A percentile compares a stretch with the other conserved stretches of the same genome.
Evolutionary conservation across 345 rosid species (phyloP).

Genomic region (Acer negundo): DNA sequence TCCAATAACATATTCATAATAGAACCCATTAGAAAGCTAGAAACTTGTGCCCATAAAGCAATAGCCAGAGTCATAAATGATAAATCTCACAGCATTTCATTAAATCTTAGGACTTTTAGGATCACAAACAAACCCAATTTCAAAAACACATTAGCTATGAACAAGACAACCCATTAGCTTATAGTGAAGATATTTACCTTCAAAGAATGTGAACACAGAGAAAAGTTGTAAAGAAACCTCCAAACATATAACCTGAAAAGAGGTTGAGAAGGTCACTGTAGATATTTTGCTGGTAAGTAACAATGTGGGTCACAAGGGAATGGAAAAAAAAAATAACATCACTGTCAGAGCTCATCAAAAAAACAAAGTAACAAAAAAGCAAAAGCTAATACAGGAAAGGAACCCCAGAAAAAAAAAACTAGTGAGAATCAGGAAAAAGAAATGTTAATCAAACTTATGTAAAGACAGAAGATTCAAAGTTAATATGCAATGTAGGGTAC

Average conservation of each 20-base stretch:
- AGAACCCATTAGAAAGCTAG: not conserved
- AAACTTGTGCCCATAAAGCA: not conserved
- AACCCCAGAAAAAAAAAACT: conserved; percentile 4
- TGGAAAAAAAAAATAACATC: conserved; percentile 15
- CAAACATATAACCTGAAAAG: conserved; percentile 24
- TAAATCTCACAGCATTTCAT: conserved; percentile 9
- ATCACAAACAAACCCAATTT: not conserved
- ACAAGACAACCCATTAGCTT: conserved; percentile 25
- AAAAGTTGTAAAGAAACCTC: conserved; percentile 28
- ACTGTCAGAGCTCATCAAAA: conserved; percentile 27
- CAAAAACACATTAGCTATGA: conserved; percentile 4
- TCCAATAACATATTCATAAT: conserved; percentile 1
- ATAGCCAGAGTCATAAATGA: conserved; percentile 9
- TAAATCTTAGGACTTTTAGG: conserved; percentile 6
- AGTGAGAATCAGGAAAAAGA: conserved; percentile 14
- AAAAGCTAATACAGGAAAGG: conserved; percentile 24
- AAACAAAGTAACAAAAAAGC: conserved; percentile 2
- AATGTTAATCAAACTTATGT: not conserved
- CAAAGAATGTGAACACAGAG: conserved; percentile 28
- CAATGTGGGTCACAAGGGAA: conserved; percentile 24
- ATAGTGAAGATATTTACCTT: conserved; percentile 31
- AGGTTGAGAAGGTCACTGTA: conserved; percentile 10
- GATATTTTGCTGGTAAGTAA: conserved; percentile 31
- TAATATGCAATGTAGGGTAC: conserved; percentile 21
- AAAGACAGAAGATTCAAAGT: conserved; percentile 38